These are phyloP conservation scores for Prunella vulgaris DNA, from an alignment of 257 asterid species.

Conservation along the genomic window DNA sequence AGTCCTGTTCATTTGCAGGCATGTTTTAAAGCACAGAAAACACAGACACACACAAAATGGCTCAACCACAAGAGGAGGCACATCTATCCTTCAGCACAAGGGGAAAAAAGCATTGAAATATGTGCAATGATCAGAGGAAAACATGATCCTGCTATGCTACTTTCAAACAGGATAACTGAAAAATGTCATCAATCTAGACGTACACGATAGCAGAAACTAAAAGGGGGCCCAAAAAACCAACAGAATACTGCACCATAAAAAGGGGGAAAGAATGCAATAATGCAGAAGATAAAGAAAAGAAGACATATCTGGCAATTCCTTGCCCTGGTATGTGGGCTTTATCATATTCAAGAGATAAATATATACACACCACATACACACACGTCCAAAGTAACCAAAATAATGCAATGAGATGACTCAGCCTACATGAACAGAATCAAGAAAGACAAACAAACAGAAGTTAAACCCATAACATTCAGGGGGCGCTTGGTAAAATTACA, in stretches of 20 bases:
- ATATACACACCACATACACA: no score
- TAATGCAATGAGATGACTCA: not conserved
- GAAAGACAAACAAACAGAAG: not conserved
- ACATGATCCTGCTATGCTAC: not conserved
- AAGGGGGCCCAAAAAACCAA: not conserved
- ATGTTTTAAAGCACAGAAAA: not conserved
- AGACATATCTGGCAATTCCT: conserved; percentile 7
- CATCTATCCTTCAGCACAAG: not conserved
- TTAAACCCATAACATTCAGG: not conserved
- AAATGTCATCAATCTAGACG: not conserved
- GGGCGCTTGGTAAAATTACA: no score
- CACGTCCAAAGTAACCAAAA: not conserved
- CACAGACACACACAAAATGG: not conserved
- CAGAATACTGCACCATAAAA: not conserved
- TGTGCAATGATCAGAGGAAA: not conserved
- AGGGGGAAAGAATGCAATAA: conserved; percentile 1
- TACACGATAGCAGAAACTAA: not conserved
- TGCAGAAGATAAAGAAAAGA: conserved; percentile 14
- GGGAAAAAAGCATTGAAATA: not conserved
- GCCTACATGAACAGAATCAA: not conserved
- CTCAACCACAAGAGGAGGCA: not conserved
- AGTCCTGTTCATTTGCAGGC: not conserved
- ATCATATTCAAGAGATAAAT: not conserved
- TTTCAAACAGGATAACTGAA: conserved; percentile 6
- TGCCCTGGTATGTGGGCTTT: conserved; percentile 8